These are phyloP conservation scores for Helianthus annuus DNA, from an alignment of 129 eudicot species.

Conservation along the genomic window DNA sequence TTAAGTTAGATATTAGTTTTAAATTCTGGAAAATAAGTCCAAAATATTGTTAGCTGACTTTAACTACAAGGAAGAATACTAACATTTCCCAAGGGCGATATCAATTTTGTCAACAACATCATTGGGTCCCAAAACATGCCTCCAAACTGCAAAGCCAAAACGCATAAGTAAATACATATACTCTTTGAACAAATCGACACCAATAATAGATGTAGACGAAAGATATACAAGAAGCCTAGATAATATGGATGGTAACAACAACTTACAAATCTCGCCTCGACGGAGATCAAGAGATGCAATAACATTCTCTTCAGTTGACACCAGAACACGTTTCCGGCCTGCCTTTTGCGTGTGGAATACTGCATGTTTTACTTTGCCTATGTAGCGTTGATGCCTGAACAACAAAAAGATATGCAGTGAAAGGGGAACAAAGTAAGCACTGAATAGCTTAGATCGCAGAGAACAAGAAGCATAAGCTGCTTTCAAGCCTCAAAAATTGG, in stretches of 20 bases:
- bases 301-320: conserved; percentile 88
- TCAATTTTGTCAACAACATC: conserved; percentile 75
- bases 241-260: conserved; percentile 24
- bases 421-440: conserved; percentile 1
- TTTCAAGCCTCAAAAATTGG: background rate
- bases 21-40: conserved; percentile 2
- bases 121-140: conserved; percentile 86
- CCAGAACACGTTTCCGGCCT: conserved; percentile 91
- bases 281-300: conserved; percentile 95
- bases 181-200: background rate
- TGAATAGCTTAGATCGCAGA: background rate
- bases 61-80: conserved; percentile 15
- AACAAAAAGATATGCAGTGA: conserved; percentile 6
- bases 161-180: conserved; percentile 17
- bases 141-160: conserved; percentile 81
- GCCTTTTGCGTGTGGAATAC: conserved; percentile 98
- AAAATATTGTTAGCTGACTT: conserved; percentile 9
- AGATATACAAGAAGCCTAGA: background rate
- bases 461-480: background rate
- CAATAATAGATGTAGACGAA: background rate
- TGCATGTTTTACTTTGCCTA: conserved; percentile 93
- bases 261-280: conserved; percentile 91
- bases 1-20: background rate
- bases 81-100: conserved; percentile 95
- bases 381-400: conserved; percentile 82